A percentile compares a stretch with the other conserved stretches of the same genome.
Evolutionary conservation across 2,329 filamentous ascomycete species (phyloP).

Genomic region (Dothideomycetes sp.): DNA sequence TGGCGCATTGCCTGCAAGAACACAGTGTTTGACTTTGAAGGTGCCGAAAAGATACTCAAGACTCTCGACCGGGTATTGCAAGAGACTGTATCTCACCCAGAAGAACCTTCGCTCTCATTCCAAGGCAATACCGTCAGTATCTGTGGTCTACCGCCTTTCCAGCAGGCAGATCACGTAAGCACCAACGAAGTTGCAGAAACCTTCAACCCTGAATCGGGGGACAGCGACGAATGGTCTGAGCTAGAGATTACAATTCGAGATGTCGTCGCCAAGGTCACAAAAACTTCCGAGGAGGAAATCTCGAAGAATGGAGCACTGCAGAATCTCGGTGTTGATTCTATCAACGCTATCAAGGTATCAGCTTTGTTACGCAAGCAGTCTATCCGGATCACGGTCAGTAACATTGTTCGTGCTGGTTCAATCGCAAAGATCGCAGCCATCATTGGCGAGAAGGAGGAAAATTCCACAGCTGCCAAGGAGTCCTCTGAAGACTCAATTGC

Average conservation of each 20-base stretch:
- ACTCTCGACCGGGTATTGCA: slow-evolving; percentile 52
- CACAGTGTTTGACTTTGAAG: slow-evolving; percentile 39
- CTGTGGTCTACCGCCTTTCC: slow-evolving; percentile 51
- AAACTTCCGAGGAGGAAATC: slow-evolving; percentile 50
- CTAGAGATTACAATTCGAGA: slow-evolving; percentile 35
- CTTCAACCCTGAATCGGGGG: background rate
- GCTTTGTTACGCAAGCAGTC: slow-evolving; percentile 57
- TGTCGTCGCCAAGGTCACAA: slow-evolving; percentile 49
- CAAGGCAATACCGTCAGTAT: slow-evolving; percentile 47
- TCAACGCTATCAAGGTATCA: slow-evolving; percentile 78
- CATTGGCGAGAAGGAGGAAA: slow-evolving; percentile 17
- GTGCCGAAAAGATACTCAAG: slow-evolving; percentile 44
- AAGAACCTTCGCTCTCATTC: slow-evolving; percentile 48
- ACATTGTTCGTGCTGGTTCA: slow-evolving; percentile 59
- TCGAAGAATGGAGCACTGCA: slow-evolving; percentile 58
- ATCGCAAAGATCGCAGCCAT: slow-evolving; percentile 53
- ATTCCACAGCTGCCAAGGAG: background rate
- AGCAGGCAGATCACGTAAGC: background rate
- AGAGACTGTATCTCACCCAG: slow-evolving; percentile 43
- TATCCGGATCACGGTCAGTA: slow-evolving; percentile 57
- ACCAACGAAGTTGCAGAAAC: background rate
- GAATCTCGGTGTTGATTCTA: slow-evolving; percentile 81
- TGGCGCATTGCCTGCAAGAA: slow-evolving; percentile 68
- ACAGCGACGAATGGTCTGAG: slow-evolving; percentile 22
- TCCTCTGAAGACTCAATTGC: slow-evolving; percentile 12